These are phyloP conservation scores for Chlorociboria aeruginascens DNA, from an alignment of 495 filamentous ascomycete species.

Conservation along the genomic window DNA sequence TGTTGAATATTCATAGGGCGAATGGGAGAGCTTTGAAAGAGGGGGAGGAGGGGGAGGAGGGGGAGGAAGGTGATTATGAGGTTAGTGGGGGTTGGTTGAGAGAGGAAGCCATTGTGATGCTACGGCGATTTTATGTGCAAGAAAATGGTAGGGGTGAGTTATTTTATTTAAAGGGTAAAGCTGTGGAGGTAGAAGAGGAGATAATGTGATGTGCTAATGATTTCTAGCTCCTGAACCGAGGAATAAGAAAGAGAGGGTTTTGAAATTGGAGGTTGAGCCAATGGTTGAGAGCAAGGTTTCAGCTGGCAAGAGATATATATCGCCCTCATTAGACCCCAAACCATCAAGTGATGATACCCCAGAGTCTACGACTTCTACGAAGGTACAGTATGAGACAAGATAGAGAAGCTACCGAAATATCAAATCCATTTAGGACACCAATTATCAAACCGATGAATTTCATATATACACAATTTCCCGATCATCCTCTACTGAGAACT, in stretches of 20 bases:
- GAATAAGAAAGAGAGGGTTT: constrained; percentile 17
- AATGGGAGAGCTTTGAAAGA: constrained; percentile 13
- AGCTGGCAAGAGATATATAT: neutral
- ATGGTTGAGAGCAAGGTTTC: constrained; percentile 1
- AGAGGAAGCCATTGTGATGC: constrained; percentile 79
- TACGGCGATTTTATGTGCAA: constrained; percentile 91
- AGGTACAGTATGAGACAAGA: neutral
- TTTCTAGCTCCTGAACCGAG: constrained; percentile 11
- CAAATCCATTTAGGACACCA: neutral
- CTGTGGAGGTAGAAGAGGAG: neutral
- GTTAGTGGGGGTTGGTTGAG: constrained; percentile 73
- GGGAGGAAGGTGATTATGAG: constrained; percentile 43
- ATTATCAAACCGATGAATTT: constrained; percentile 11
- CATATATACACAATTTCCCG: constrained; percentile 1
- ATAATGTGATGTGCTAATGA: neutral
- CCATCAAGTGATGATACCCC: no score
- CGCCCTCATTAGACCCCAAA: no score
- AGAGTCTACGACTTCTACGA: neutral
- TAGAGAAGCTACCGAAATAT: no score
- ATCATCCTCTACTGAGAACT: neutral
- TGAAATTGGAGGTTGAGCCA: constrained; percentile 19
- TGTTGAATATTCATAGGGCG: constrained; percentile 62
- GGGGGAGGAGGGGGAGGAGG: neutral
- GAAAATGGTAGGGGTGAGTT: constrained; percentile 50
- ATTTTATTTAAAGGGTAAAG: neutral